Evolutionary conservation across 78 protist genomes (phyloP).

Genomic region (Speleostelium caveatum): DNA sequence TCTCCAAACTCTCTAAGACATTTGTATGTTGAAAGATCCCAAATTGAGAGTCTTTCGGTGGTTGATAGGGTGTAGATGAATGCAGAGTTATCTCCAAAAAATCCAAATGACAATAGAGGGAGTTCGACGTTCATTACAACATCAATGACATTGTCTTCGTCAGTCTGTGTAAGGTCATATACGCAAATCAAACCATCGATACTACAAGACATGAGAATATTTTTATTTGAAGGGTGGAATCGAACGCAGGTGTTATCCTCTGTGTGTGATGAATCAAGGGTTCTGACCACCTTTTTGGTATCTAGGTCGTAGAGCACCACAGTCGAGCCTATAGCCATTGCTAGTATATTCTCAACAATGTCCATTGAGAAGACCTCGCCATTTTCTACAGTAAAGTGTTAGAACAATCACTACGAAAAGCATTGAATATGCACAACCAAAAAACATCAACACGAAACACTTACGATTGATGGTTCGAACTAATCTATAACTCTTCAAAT

Average conservation of each 20-base stretch:
- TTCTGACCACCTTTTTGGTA: constrained; percentile 1
- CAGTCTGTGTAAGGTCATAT: constrained; percentile 24
- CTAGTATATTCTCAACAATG: constrained; percentile 21
- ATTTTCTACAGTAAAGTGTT: constrained; percentile 8
- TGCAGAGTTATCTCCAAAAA: constrained; percentile 15
- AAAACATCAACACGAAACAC: background rate
- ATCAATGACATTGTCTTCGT: constrained; percentile 35
- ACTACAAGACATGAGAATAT: constrained; percentile 35
- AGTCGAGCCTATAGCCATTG: constrained; percentile 16
- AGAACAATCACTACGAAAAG: background rate
- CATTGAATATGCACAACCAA: background rate
- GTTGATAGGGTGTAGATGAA: constrained; percentile 25
- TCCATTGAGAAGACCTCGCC: constrained; percentile 43
- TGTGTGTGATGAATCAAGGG: constrained; percentile 32
- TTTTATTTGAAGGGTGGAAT: constrained; percentile 42
- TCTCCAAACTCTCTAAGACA: constrained; percentile 40
- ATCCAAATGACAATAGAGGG: constrained; percentile 35
- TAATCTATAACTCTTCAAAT: constrained; percentile 11
- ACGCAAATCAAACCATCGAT: constrained; percentile 60
- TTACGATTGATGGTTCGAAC: constrained; percentile 4
- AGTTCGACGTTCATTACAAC: constrained; percentile 57
- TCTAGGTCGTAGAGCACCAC: constrained; percentile 7
- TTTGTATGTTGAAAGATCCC: constrained; percentile 7
- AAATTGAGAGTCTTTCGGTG: constrained; percentile 27
- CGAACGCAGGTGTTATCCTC: constrained; percentile 60